These are phyloP conservation scores for Plantago coronopus DNA, from an alignment of 305 asterid species.

Conservation along the genomic window DNA sequence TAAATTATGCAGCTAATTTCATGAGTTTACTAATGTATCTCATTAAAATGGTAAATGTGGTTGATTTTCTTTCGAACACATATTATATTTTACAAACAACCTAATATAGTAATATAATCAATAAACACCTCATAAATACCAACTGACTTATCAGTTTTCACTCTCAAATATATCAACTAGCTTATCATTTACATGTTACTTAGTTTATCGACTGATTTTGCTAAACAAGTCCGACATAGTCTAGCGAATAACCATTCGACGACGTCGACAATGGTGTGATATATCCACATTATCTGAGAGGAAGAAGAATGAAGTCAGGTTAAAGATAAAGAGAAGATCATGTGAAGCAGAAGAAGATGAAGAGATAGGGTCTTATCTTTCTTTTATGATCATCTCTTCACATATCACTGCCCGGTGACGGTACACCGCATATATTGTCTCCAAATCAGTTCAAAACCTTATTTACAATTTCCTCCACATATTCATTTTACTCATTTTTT, in stretches of 20 bases:
- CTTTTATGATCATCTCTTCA: slow-evolving; percentile 19
- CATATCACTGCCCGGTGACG: slow-evolving; percentile 21
- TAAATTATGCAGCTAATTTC: no score
- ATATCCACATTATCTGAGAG: slow-evolving; percentile 2
- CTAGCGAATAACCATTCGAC: not conserved
- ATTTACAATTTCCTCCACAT: not conserved
- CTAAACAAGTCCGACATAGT: no score
- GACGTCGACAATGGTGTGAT: not conserved
- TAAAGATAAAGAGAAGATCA: slow-evolving; percentile 30
- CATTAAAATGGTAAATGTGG: no score
- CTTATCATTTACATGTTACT: no score
- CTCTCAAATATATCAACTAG: no score
- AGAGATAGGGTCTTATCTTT: slow-evolving; percentile 70
- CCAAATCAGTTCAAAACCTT: slow-evolving; percentile 16
- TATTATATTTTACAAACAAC: no score
- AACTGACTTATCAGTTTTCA: no score
- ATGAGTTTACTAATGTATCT: no score
- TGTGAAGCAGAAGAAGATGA: slow-evolving; percentile 33
- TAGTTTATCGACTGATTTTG: no score
- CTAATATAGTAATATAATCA: no score
- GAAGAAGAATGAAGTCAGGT: slow-evolving; percentile 8
- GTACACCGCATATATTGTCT: slow-evolving; percentile 30
- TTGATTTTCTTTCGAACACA: no score
- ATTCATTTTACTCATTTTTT: not conserved
- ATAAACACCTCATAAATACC: no score